These are phyloP conservation scores for Entelexis sorbosivorans DNA, from an alignment of 1,139 yeast species.

Conservation along the genomic window DNA sequence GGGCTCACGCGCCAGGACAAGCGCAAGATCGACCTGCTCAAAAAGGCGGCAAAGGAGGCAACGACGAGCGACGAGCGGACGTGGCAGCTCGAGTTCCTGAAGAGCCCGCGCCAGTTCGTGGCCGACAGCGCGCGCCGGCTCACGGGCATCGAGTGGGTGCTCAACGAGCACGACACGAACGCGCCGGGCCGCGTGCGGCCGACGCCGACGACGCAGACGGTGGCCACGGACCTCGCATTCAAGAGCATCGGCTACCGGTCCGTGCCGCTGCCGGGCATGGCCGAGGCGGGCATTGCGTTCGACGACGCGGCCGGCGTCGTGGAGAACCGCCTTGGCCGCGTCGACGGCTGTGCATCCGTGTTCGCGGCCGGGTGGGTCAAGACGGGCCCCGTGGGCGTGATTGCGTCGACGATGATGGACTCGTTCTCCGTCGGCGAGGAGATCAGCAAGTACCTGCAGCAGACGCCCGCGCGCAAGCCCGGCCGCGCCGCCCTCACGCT, in stretches of 20 bases:
- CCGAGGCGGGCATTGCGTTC: conserved; percentile 43
- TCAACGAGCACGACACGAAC: conserved; percentile 36
- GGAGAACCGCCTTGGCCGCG: conserved; percentile 52
- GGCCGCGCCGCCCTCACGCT: conserved; percentile 25
- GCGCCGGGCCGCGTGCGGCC: conserved; percentile 26
- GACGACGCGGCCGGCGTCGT: conserved; percentile 43
- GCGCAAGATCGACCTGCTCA: conserved; percentile 48
- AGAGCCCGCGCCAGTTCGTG: conserved; percentile 51
- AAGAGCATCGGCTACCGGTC: conserved; percentile 81
- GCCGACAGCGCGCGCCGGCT: conserved; percentile 30
- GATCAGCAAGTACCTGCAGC: conserved; percentile 41
- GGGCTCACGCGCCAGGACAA: conserved; percentile 48
- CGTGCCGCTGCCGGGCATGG: conserved; percentile 47
- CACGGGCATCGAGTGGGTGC: conserved; percentile 40
- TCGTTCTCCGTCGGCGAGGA: conserved; percentile 63
- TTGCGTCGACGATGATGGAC: conserved; percentile 83
- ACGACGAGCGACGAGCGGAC: conserved; percentile 27
- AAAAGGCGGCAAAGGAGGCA: background rate
- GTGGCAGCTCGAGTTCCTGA: conserved; percentile 64
- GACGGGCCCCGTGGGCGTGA: conserved; percentile 81
- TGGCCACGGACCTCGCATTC: conserved; percentile 58
- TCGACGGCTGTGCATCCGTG: conserved; percentile 34
- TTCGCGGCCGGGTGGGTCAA: conserved; percentile 91
- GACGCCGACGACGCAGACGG: conserved; percentile 34
- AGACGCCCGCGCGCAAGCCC: background rate